These are phyloP conservation scores for Hordeum vulgare DNA, from an alignment of 176 grass and related monocot genomes.

Conservation along the genomic window DNA sequence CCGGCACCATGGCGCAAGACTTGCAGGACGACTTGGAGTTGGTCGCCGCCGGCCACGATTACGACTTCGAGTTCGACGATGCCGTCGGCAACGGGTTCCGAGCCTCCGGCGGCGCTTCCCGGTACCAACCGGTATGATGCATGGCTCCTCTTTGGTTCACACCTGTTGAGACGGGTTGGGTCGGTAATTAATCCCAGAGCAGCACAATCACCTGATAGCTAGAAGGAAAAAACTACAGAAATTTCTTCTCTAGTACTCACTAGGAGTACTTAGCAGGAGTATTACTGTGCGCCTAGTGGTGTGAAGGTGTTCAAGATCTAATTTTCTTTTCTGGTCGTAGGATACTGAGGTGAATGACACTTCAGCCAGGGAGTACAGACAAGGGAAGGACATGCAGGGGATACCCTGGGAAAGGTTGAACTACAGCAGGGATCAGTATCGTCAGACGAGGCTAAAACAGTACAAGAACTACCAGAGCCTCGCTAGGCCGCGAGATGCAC, in stretches of 20 bases:
- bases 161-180: background rate
- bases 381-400: conserved; percentile 54
- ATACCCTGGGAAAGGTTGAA: conserved; percentile 63
- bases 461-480: conserved; percentile 52
- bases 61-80: background rate
- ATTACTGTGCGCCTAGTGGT: background rate
- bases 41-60: background rate
- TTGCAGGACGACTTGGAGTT: conserved; percentile 39
- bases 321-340: background rate
- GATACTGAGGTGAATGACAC: conserved; percentile 9
- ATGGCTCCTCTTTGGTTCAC: background rate
- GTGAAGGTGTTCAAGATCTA: background rate
- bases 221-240: background rate
- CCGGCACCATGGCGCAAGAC: conserved; percentile 23
- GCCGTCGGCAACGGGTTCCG: background rate
- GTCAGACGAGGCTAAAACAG: conserved; percentile 46
- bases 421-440: conserved; percentile 40
- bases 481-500: background rate
- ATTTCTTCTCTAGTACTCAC: too few species aligned
- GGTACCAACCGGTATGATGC: background rate
- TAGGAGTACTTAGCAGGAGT: too few species aligned
- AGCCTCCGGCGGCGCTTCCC: background rate
- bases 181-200: background rate
- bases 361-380: conserved; percentile 22
- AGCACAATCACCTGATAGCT: background rate